phyloP scores from a whole-genome alignment of 2,329 filamentous ascomycete genomes.

The Colletotrichum sp. region DNA sequence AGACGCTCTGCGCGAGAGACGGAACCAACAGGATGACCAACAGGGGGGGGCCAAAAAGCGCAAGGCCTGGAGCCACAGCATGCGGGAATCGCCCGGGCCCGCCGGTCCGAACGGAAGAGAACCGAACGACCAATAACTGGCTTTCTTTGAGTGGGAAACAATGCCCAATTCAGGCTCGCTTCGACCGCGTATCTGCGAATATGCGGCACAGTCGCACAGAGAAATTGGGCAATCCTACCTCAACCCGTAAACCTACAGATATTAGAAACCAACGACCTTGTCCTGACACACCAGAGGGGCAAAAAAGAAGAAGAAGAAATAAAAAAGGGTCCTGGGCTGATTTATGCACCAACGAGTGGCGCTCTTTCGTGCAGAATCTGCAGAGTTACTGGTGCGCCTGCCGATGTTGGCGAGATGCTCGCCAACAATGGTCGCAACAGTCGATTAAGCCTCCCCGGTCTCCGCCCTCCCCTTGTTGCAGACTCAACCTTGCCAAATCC shows the following conservation, averaged over 20 bases:
- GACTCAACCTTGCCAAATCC: neutral
- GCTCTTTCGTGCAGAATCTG: neutral
- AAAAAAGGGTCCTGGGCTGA: slow-evolving; percentile 14
- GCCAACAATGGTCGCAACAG: neutral
- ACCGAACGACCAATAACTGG: neutral
- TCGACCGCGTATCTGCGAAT: neutral
- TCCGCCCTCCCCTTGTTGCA: neutral
- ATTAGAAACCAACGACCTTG: neutral
- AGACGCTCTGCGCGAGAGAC: neutral
- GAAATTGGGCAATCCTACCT: neutral
- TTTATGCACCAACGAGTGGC: slow-evolving; percentile 1
- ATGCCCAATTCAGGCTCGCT: neutral
- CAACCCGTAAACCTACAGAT: neutral
- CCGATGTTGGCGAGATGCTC: neutral
- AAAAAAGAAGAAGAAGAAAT: neutral
- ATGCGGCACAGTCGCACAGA: neutral
- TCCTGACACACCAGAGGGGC: neutral
- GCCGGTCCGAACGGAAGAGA: neutral
- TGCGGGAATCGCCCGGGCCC: neutral
- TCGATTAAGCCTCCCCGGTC: neutral
- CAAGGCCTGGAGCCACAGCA: neutral
- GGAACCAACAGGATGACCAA: neutral
- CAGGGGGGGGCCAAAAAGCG: neutral
- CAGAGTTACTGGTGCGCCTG: neutral
- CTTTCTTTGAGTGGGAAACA: neutral